These are phyloP conservation scores for Cladosporium velox DNA, from an alignment of 2,329 filamentous ascomycete genomes.

Conservation along the genomic window DNA sequence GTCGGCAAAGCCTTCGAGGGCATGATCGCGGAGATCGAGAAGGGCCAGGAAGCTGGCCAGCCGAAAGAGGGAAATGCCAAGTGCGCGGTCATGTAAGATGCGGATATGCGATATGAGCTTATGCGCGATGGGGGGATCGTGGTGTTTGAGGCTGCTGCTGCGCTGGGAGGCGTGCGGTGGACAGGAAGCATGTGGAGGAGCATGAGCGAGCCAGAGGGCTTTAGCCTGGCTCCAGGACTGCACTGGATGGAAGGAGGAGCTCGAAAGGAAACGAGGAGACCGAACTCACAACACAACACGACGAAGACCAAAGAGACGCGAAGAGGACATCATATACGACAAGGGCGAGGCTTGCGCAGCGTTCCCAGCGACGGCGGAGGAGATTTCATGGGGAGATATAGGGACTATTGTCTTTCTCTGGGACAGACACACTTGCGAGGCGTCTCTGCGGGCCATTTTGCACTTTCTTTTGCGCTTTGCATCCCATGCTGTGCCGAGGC, in stretches of 20 bases:
- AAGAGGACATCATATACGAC: not conserved
- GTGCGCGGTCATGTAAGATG: slow-evolving; percentile 77
- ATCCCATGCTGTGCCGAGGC: not conserved
- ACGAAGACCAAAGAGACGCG: not conserved
- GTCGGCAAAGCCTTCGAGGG: slow-evolving; percentile 90
- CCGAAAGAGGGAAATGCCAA: slow-evolving; percentile 79
- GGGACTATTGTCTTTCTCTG: not conserved
- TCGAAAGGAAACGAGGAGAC: not conserved
- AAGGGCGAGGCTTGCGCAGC: not conserved
- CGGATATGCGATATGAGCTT: not conserved
- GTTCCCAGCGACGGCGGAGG: not conserved
- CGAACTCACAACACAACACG: not conserved
- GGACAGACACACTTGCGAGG: not conserved
- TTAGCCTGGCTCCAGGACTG: too few relatives aligned
- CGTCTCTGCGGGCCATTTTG: not conserved
- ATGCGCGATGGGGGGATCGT: not conserved
- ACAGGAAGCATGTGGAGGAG: not conserved
- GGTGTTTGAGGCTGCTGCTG: not conserved
- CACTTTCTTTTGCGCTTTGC: not conserved
- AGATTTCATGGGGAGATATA: not conserved
- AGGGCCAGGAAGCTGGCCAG: slow-evolving; percentile 78
- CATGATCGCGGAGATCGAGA: slow-evolving; percentile 93
- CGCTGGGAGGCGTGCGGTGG: not conserved
- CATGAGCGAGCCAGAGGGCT: too few relatives aligned
- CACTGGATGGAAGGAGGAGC: not conserved